A percentile compares a stretch with the other conserved stretches of the same genome.
Evolutionary conservation across 768 basidiomycete species (phyloP).

Genomic region (Lactarius quietus): DNA sequence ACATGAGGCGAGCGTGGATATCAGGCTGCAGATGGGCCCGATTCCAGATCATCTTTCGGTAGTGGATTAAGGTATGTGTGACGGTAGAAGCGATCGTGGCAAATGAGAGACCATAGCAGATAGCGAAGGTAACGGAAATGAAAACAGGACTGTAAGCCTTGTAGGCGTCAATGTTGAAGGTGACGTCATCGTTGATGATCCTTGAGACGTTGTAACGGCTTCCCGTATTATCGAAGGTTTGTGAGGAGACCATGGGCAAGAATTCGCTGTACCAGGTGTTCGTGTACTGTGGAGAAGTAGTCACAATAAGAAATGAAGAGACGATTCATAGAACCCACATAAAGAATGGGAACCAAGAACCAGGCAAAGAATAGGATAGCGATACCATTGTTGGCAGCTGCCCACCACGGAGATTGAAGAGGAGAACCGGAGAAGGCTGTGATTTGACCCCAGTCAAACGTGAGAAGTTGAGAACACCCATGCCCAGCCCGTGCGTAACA

Average conservation of each 20-base stretch:
- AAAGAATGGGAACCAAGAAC: too few species aligned
- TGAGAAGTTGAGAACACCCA: too few species aligned
- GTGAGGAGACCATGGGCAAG: background rate
- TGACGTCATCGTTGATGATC: constrained; percentile 51
- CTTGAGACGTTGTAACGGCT: constrained; percentile 50
- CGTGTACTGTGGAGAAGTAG: constrained; percentile 40
- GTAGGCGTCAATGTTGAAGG: constrained; percentile 56
- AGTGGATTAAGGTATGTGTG: constrained; percentile 67
- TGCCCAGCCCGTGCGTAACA: too few species aligned
- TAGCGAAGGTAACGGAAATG: too few species aligned
- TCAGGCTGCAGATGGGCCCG: constrained; percentile 76
- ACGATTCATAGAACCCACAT: background rate
- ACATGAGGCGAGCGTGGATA: too few species aligned
- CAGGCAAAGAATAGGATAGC: constrained; percentile 88
- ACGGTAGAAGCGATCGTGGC: constrained; percentile 76
- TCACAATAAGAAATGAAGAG: background rate
- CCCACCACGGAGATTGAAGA: constrained; percentile 62
- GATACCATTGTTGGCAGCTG: constrained; percentile 83
- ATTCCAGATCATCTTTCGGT: constrained; percentile 73
- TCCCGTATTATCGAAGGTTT: constrained; percentile 80
- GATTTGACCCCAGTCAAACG: too few species aligned
- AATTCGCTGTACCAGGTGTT: constrained; percentile 46
- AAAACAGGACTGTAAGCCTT: too few species aligned
- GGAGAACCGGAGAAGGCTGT: constrained; percentile 59
- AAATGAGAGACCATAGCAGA: too few species aligned